phyloP scores from a whole-genome alignment of 208 protist species.

The Trypanosoma scelopori region DNA sequence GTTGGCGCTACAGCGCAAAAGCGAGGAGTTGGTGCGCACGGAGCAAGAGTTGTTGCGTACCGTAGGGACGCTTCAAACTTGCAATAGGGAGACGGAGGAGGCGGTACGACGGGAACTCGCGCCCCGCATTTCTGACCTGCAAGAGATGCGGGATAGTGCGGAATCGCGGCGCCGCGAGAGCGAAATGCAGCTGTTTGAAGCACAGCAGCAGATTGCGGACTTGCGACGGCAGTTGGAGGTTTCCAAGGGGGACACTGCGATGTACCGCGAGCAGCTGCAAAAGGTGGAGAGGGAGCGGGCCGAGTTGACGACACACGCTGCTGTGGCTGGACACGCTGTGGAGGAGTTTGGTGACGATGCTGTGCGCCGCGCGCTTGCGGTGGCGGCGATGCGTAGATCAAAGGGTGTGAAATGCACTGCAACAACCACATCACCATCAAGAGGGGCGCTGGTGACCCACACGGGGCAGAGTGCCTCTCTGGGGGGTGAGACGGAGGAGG shows the following conservation, averaged over 20 bases:
- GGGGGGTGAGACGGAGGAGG: slow-evolving; percentile 23
- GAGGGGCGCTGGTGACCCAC: neutral
- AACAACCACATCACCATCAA: neutral
- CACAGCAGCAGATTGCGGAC: slow-evolving; percentile 53
- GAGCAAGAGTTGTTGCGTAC: slow-evolving; percentile 74
- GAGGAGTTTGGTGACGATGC: slow-evolving; percentile 66
- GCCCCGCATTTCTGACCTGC: slow-evolving; percentile 60
- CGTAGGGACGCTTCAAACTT: slow-evolving; percentile 61
- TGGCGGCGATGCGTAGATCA: slow-evolving; percentile 55
- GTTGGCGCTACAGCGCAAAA: slow-evolving; percentile 49
- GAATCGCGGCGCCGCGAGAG: slow-evolving; percentile 55
- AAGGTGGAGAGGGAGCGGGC: slow-evolving; percentile 53
- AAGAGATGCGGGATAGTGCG: slow-evolving; percentile 70
- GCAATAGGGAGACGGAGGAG: slow-evolving; percentile 76
- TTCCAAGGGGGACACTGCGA: slow-evolving; percentile 37
- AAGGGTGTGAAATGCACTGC: neutral
- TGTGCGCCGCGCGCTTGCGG: slow-evolving; percentile 64
- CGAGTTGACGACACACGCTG: slow-evolving; percentile 32
- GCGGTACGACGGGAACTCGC: slow-evolving; percentile 74
- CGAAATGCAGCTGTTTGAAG: slow-evolving; percentile 53
- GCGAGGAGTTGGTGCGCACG: slow-evolving; percentile 47
- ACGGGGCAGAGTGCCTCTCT: neutral
- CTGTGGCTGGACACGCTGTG: slow-evolving; percentile 38
- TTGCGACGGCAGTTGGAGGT: slow-evolving; percentile 39
- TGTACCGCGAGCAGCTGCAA: slow-evolving; percentile 55